Conservation (phyloP, 1,284 basidiomycete species). For the Trichosporon ovoides region DNA sequence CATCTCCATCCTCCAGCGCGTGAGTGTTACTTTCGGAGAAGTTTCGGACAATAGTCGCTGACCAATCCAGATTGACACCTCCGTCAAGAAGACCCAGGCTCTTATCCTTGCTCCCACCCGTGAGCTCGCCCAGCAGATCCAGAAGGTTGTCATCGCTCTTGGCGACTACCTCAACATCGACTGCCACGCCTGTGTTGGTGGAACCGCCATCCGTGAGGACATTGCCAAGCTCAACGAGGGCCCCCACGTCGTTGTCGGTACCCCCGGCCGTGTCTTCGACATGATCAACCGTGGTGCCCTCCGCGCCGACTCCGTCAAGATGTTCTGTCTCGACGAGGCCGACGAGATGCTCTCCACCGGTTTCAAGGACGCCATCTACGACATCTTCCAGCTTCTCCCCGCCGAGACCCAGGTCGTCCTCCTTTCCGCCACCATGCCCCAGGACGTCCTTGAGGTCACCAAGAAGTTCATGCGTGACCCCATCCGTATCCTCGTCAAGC, state of each 20-base stretch:
- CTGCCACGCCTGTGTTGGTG: constrained; percentile 82
- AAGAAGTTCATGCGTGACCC: constrained; percentile 94
- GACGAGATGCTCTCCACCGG: constrained; percentile 89
- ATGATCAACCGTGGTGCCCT: constrained; percentile 85
- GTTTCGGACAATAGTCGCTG: neutral
- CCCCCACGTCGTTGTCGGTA: constrained; percentile 74
- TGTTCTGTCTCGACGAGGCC: constrained; percentile 88
- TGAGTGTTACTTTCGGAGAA: constrained; percentile 12
- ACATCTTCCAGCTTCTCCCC: constrained; percentile 83
- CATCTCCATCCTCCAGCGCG: constrained; percentile 72
- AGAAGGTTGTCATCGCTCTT: constrained; percentile 86
- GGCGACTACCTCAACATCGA: constrained; percentile 91
- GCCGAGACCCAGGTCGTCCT: constrained; percentile 75
- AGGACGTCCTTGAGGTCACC: constrained; percentile 82
- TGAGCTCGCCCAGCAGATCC: constrained; percentile 92
- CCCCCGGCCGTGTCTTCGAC: constrained; percentile 81
- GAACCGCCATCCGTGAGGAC: constrained; percentile 82
- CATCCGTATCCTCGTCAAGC: constrained; percentile 94
- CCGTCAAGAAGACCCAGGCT: constrained; percentile 77
- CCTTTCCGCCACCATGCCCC: constrained; percentile 83
- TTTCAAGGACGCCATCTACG: constrained; percentile 92
- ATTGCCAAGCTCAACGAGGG: constrained; percentile 82
- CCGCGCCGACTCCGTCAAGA: constrained; percentile 75
- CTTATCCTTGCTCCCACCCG: constrained; percentile 89
- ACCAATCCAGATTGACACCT: constrained; percentile 61